Evolutionary conservation across 257 asterid species (phyloP).

Genomic region (Solanum acaule): DNA sequence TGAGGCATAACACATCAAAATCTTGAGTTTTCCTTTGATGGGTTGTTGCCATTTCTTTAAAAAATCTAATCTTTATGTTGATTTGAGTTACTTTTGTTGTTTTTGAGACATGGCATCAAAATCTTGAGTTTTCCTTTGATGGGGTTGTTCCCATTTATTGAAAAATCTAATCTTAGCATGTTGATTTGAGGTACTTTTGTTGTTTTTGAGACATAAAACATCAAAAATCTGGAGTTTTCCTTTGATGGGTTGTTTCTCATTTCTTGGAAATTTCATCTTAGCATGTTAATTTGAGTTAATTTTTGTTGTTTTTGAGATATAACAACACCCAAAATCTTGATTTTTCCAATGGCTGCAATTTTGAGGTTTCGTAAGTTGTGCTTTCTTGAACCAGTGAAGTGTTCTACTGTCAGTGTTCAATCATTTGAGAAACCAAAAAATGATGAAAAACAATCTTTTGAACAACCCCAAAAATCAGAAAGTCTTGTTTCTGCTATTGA

Average conservation of each 20-base stretch:
- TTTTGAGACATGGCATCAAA: background rate
- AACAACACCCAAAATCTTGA: background rate
- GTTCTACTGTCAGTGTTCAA: background rate
- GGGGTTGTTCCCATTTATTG: background rate
- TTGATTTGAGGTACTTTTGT: background rate
- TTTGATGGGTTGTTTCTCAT: background rate
- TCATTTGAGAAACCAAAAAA: slow-evolving; percentile 12
- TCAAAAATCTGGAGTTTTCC: background rate
- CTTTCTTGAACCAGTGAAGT: slow-evolving; percentile 41
- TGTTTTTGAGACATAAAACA: background rate
- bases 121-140: background rate
- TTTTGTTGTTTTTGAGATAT: background rate
- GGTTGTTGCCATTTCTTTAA: background rate
- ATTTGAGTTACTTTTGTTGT: background rate
- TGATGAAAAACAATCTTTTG: background rate
- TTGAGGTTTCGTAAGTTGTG: slow-evolving; percentile 63
- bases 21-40: background rate
- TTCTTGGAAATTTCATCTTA: background rate
- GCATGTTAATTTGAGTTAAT: background rate
- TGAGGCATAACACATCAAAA: background rate
- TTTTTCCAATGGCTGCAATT: slow-evolving; percentile 27
- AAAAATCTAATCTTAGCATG: background rate
- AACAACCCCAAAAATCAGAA: background rate
- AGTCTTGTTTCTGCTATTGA: background rate
- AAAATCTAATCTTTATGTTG: background rate